A percentile compares a stretch with the other conserved stretches of the same genome.
These are phyloP conservation scores for Dothiorella sarmentorum DNA, from an alignment of 2,329 filamentous ascomycete genomes.

Conservation along the genomic window DNA sequence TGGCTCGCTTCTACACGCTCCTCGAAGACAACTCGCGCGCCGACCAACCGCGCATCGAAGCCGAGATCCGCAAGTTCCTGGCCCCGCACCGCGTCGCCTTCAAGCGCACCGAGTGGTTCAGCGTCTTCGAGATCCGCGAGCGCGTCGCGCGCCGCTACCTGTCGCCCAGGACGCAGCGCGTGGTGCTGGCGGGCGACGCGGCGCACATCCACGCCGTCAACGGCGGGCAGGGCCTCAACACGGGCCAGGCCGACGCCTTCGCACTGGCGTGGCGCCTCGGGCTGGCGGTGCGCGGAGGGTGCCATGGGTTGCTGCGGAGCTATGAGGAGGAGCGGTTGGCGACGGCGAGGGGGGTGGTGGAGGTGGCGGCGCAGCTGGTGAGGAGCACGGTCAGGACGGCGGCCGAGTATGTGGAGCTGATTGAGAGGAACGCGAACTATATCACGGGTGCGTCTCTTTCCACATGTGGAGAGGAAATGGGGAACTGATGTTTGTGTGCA, in stretches of 20 bases:
- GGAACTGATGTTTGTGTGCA: neutral
- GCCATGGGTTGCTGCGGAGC: slow-evolving; percentile 31
- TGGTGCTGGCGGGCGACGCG: slow-evolving; percentile 24
- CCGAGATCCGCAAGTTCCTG: slow-evolving; percentile 42
- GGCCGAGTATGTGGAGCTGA: slow-evolving; percentile 47
- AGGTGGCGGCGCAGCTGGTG: slow-evolving; percentile 47
- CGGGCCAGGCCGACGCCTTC: slow-evolving; percentile 24
- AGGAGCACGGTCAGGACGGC: slow-evolving; percentile 45
- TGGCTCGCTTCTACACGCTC: slow-evolving; percentile 49
- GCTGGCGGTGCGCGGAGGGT: slow-evolving; percentile 1
- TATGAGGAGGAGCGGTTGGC: slow-evolving; percentile 46
- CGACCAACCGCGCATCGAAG: slow-evolving; percentile 35
- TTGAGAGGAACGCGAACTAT: slow-evolving; percentile 48
- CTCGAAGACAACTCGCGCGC: slow-evolving; percentile 44
- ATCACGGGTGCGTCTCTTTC: slow-evolving; percentile 40
- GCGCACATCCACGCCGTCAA: slow-evolving; percentile 27
- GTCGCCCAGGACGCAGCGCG: slow-evolving; percentile 21
- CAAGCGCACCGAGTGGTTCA: slow-evolving; percentile 48
- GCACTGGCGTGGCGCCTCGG: slow-evolving; percentile 23
- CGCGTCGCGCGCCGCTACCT: slow-evolving; percentile 23
- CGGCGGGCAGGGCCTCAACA: slow-evolving; percentile 27
- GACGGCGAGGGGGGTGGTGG: slow-evolving; percentile 46
- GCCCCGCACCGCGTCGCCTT: slow-evolving; percentile 45
- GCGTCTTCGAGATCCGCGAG: slow-evolving; percentile 43
- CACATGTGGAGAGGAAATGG: neutral